Base-by-base conservation (phyloP, 805 yeast species). In the Crinitomyces ghanaensis region DNA sequence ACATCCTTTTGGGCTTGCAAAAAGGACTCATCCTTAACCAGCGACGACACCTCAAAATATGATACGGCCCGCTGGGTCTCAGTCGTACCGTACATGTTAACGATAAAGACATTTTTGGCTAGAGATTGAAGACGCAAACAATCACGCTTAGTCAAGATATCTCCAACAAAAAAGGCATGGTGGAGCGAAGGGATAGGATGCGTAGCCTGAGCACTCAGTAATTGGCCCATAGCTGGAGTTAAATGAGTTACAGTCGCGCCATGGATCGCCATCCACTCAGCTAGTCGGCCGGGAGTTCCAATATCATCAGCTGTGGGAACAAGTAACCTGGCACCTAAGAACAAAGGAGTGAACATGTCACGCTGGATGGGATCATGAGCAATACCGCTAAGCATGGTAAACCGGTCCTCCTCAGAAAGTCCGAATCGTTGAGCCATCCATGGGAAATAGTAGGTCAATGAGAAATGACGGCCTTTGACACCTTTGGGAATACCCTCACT, bases 311-410 rank as follows among this genome's bases (percentile, higher is more conserved):
- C 76, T 9, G 96, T 86, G 33, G 99, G 99, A 19, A 91, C 93
- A 42, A 83, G 68, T 36, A 91, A 65, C 46, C 77, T 81, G 13
- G 98, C 98, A 43, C 99, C 99, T 42, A 91, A 63, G 57, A 91
- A 91, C 42, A 91, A 68, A 15, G 99, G 99, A 5, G 99, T 91
- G 59, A 91, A 91, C 80, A 91, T 91, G 59, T 91, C 99, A 66
- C 99, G 79, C 65, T 91, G 99, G 42, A 91, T 88, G 8, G 99
- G 99, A 59, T 91, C 99, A 56, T 91, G 99, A 0, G 99, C 99
- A 56, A 91, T 91, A 51, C 99, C 99, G 6, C 94, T 81, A 40
- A 91, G 69, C 99, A 91, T 91, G 14, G 99, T 91, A 64, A 91
- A 91, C 51, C 67, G 79, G 57, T 93, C 98, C 22, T 74, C 68